These are phyloP conservation scores for Ceriops tagal DNA, from an alignment of 345 rosid species.

Conservation along the genomic window DNA sequence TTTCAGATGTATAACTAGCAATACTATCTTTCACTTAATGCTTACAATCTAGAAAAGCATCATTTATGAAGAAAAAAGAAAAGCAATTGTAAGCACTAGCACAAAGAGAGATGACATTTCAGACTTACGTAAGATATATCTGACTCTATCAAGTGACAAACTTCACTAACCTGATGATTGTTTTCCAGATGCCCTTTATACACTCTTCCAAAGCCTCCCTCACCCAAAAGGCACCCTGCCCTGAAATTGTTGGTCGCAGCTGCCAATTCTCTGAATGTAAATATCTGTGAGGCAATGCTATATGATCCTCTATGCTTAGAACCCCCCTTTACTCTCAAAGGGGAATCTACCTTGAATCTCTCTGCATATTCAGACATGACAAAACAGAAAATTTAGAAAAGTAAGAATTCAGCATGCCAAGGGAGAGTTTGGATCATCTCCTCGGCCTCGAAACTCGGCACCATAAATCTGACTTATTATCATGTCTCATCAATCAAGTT, in stretches of 20 bases:
- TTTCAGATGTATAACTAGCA: not conserved
- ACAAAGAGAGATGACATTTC: not conserved
- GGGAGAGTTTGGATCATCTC: too few relatives aligned
- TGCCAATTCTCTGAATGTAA: slow-evolving; percentile 23
- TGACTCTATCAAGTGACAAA: not conserved
- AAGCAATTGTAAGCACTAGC: not conserved
- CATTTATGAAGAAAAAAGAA: not conserved
- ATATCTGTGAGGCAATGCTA: slow-evolving; percentile 18
- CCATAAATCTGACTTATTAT: too few relatives aligned
- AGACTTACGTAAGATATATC: too few relatives aligned
- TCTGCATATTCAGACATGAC: slow-evolving; percentile 8
- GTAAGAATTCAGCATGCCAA: not conserved
- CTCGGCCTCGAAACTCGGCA: too few relatives aligned
- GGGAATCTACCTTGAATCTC: not conserved
- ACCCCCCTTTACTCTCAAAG: slow-evolving; percentile 1
- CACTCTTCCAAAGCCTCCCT: slow-evolving; percentile 31
- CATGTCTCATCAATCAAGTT: too few relatives aligned
- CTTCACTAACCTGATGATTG: slow-evolving; percentile 22
- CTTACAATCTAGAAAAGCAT: not conserved
- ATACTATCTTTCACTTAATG: not conserved
- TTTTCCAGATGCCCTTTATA: slow-evolving; percentile 25
- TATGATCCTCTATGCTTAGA: slow-evolving; percentile 11
- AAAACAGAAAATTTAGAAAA: not conserved
- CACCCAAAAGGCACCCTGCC: slow-evolving; percentile 25
- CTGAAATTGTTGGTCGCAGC: slow-evolving; percentile 21